Percentiles rank a stretch among this genome's conserved stretches.
phyloP scores from a whole-genome alignment of 2,329 filamentous ascomycete genomes.

The Plenodomus lindquistii region DNA sequence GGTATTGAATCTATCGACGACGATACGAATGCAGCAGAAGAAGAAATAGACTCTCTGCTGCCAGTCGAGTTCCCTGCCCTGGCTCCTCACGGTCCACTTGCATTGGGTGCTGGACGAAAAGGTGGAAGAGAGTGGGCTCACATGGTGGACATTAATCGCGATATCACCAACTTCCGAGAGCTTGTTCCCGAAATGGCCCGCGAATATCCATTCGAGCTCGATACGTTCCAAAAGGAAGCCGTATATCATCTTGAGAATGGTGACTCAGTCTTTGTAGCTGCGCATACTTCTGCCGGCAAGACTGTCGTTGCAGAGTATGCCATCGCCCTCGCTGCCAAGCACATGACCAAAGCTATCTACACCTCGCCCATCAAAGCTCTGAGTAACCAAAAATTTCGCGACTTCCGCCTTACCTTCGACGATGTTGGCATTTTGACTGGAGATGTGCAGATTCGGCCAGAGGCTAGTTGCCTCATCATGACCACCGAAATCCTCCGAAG shows the following conservation, averaged over 20 bases:
- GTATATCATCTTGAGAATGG: constrained; percentile 96
- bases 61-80: constrained; percentile 93
- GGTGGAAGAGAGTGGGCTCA: constrained; percentile 92
- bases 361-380: constrained; percentile 98
- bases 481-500: constrained; percentile 97
- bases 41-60: constrained; percentile 80
- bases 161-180: constrained; percentile 91
- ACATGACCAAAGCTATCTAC: constrained; percentile 99
- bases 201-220: constrained; percentile 95
- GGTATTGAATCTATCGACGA: constrained; percentile 48
- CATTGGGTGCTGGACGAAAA: constrained; percentile 71
- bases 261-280: constrained; percentile 96
- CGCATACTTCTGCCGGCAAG: constrained; percentile 96
- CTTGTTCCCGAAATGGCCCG: constrained; percentile 95
- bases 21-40: constrained; percentile 50
- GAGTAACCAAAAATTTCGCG: constrained; percentile 98
- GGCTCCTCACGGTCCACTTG: constrained; percentile 78
- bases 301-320: constrained; percentile 98
- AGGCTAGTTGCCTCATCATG: constrained; percentile 98
- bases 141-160: constrained; percentile 93
- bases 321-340: constrained; percentile 92
- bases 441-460: constrained; percentile 96
- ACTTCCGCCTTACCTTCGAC: constrained; percentile 87
- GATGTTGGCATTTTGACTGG: constrained; percentile 97
- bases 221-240: constrained; percentile 98